Base-by-base conservation (phyloP, 2,329 filamentous ascomycete genomes). In the Xenoacremonium recifei region DNA sequence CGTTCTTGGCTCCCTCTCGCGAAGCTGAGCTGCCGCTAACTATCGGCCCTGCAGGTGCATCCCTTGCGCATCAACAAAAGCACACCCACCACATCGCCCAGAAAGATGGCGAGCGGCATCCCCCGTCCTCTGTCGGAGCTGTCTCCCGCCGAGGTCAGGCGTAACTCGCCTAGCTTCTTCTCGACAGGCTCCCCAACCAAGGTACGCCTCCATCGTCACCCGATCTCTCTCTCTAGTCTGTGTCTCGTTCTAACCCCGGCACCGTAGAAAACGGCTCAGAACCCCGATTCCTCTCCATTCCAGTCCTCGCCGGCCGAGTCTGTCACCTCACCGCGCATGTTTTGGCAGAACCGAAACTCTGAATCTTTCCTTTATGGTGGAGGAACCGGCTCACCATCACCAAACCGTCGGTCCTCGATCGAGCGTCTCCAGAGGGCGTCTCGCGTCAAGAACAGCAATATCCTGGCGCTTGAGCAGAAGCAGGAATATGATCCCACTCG, bases 361-460 rank as follows among this genome's bases (percentile, higher is more conserved):
- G 91, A 96, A 68, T 76, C 90, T 66, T 65, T 34, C 45, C 36
- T 76, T 42, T 82, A 81, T 51, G 75, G 79, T 48, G 73, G 75
- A 44, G 75, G 80, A 37, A 66, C 70, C 21, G 73, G 77, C 32
- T 82, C 86, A 10, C 80, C 84, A 6, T 85, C 85, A 34, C 83
- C 88, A 17, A 84, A 82, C 44, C 87, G 89, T 59, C 85, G 92
- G 61, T 88, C 89, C 34, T 97, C 92, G 15, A 91, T 99, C 54
- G 93, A 99, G 76, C 91, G 91, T 60, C 77, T 99, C 45, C 95
- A 96, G 71, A 89, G 85, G 64, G 91, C 90, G 21, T 96, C 92
- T 41, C 87, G 93, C 47, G 93, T 99, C 59, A 96, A 92, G 77
- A 97, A 96, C 72, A 96, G 92, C 77, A 95, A 85, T 70, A 96